Evolutionary conservation across 352 stramenopile genomes (phyloP).

Genomic region (Globisporangium viniferum): DNA sequence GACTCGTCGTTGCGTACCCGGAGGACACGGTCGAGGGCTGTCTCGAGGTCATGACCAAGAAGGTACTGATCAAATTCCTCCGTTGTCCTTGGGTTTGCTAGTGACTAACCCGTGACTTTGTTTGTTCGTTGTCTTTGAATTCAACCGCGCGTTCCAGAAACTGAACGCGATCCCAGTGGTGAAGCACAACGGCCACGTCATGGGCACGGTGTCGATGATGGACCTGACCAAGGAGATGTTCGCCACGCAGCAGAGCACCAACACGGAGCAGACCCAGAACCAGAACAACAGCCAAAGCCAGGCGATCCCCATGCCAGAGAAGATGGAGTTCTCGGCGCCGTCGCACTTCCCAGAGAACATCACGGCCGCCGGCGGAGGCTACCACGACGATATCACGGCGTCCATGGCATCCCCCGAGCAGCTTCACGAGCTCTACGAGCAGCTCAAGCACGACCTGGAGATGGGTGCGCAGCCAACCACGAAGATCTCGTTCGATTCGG

Average conservation of each 20-base stretch:
- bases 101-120: constrained; percentile 1
- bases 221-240: constrained; percentile 38
- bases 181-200: constrained; percentile 29
- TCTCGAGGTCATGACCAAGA: constrained; percentile 35
- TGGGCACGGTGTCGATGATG: constrained; percentile 33
- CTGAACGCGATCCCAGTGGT: constrained; percentile 35
- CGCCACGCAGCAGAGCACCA: constrained; percentile 6
- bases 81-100: background rate
- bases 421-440: constrained; percentile 18
- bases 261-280: background rate
- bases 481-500: constrained; percentile 19
- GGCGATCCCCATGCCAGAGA: background rate
- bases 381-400: constrained; percentile 27
- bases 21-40: constrained; percentile 39
- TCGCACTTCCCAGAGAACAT: constrained; percentile 36
- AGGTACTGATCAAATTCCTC: constrained; percentile 17
- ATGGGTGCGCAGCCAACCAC: constrained; percentile 9
- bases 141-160: constrained; percentile 17
- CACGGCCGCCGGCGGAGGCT: constrained; percentile 20
- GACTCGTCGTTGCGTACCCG: constrained; percentile 35
- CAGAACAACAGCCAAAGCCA: background rate
- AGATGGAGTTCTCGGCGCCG: constrained; percentile 25
- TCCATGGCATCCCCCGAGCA: constrained; percentile 15
- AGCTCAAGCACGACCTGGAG: constrained; percentile 26
- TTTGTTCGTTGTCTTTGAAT: background rate